Evolutionary conservation across 2,329 filamentous ascomycete species (phyloP), one percentile per base, ranked within the genome.

Genomic region (Aspergillus pseudoviridinutans): DNA sequence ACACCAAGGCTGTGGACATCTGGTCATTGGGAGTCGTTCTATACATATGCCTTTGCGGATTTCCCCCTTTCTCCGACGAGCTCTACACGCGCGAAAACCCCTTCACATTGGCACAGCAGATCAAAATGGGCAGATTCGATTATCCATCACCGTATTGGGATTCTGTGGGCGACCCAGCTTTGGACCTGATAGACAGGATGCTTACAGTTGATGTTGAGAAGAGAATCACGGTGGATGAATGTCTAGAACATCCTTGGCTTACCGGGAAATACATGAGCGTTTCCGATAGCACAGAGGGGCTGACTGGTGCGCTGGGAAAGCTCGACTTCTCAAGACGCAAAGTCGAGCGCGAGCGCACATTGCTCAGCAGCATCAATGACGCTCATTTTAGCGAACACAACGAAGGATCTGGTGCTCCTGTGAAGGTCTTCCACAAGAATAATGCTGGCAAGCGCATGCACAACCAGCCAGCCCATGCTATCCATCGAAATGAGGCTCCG

Each of bases 81-180:
- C 85, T 97, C 0, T 90, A 87, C 75, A 87, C 86, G 1, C 77
- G 77, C 38, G 87, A 96, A 49, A 94, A 92, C 64, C 94, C 94
- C 2, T 97, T 91, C 71, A 91, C 84, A 0, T 80, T 97, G 49
- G 89, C 89, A 1, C 88, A 96, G 66, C 92, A 97, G 77, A 97
- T 96, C 76, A 92, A 89, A 73, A 84, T 85, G 73, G 94, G 91
- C 17, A 84, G 87, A 22, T 99, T 96, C 70, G 90, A 97, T 74
- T 99, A 97, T 69, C 93, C 94, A 0, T 95, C 91, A 1, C 94
- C 94, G 0, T 97, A 97, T 75, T 99, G 92, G 92, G 91, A 96
- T 73, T 85, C 86, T 2, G 87, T 96, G 29, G 88, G 90, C 68
- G 92, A 97, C 63, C 84, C 89, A 55, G 94, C 93, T 7, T 80